Conservation (phyloP, 2,329 filamentous ascomycete genomes). For the Pseudocercospora musae region DNA sequence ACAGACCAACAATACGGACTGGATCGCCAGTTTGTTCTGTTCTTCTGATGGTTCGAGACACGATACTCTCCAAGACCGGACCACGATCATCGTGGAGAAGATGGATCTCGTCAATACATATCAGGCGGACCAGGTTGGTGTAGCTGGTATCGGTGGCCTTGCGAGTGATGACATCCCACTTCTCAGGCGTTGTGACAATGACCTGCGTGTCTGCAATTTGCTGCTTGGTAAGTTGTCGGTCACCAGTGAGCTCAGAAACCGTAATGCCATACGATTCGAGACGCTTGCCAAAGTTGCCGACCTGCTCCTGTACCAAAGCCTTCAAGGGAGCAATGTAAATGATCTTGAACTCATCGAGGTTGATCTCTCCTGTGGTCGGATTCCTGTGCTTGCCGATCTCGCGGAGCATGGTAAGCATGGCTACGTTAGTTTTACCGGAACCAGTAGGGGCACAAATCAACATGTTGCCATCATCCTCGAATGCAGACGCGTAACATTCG, state of each 20-base stretch:
- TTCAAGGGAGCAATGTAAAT: constrained; percentile 96
- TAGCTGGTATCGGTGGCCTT: constrained; percentile 97
- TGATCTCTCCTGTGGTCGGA: constrained; percentile 84
- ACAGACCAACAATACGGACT: constrained; percentile 86
- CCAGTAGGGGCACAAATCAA: constrained; percentile 95
- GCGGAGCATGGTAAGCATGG: constrained; percentile 92
- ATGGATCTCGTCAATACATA: constrained; percentile 98
- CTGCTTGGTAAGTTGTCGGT: constrained; percentile 96
- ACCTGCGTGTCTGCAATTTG: constrained; percentile 97
- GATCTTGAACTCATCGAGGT: constrained; percentile 96
- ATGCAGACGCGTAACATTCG: constrained; percentile 85
- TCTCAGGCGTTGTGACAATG: constrained; percentile 97
- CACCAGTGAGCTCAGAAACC: constrained; percentile 93
- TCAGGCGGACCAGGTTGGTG: constrained; percentile 90
- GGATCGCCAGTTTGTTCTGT: constrained; percentile 92
- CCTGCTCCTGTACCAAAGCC: constrained; percentile 93
- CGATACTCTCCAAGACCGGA: constrained; percentile 93
- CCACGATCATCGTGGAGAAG: constrained; percentile 95
- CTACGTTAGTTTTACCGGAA: constrained; percentile 97
- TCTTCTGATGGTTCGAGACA: constrained; percentile 86
- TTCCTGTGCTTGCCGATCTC: constrained; percentile 96
- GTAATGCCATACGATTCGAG: constrained; percentile 86
- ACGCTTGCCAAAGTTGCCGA: constrained; percentile 92
- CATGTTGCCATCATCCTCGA: constrained; percentile 94
- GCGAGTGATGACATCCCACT: constrained; percentile 98